Base-by-base conservation (phyloP, 2,329 filamentous ascomycete species). In the Fusarium sp. region DNA sequence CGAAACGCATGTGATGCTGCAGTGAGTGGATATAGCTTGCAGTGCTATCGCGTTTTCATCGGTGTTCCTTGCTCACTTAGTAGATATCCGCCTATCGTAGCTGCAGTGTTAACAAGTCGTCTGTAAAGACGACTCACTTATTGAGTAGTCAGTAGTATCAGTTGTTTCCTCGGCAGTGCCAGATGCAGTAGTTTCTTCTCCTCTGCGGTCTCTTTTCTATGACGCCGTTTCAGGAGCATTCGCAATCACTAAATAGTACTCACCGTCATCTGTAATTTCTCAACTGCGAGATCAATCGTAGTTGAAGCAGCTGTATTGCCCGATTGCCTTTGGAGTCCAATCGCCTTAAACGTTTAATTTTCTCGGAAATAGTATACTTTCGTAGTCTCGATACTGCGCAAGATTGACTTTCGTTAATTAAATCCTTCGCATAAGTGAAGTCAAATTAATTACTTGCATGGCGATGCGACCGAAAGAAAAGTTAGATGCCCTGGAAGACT, bases 391-490 rank as follows among this genome's bases (percentile, higher is more conserved):
- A 13, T 20, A 5, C 15, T n/a, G 20, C 2, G 33, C 51, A 55
- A 55, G 51, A 31, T 41, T 55, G 35, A 41, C 24, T 55, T 55
- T 55, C 36, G 35, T 54, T 41, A 31, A 55, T 55, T 41, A 31
- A 55, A 39, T 4, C 14, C 6, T 54, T n/a, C 20, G 13, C 49
- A 7, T 17, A 9, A 12, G 11, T 41, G 24, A 28, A 55, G 51
- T 55, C 35, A 55, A 28, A 18, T 41, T 28, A 41, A 55, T 41
- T 24, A 55, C 35, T 7, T 31, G 51, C 51, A 55, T 55, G 14
- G 18, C 17, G n/a, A 41, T 55, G 3, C 33, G 24, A 41, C 35
- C 2, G 24, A n/a, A 14, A 2, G 7, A 18, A 55, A 55, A 41
- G 20, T 31, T 41, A 39, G 20, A 55, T 11, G 20, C 24, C 14